Conservation (phyloP, 2,329 filamentous ascomycete genomes). For the Phoma sp. region DNA sequence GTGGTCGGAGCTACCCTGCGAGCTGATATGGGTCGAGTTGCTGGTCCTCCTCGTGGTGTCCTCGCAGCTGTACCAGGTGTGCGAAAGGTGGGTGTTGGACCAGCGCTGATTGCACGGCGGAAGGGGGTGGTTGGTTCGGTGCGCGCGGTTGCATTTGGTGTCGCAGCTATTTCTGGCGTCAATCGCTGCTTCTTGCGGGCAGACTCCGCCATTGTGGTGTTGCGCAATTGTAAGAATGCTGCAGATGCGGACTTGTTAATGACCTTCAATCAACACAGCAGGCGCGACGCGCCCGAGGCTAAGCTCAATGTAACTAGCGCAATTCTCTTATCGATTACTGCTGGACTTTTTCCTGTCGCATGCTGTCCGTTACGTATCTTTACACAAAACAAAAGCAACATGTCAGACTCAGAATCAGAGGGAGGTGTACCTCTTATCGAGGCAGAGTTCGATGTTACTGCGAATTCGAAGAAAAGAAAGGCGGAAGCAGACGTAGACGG, state of each 20-base stretch:
- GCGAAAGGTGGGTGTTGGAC: conserved; percentile 39
- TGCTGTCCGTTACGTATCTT: conserved; percentile 23
- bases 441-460: conserved; percentile 43
- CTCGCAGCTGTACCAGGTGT: conserved; percentile 43
- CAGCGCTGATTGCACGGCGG: conserved; percentile 43
- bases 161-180: conserved; percentile 35
- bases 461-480: conserved; percentile 52
- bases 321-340: conserved; percentile 38
- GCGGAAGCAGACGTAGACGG: conserved; percentile 41
- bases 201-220: conserved; percentile 44
- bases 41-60: conserved; percentile 43
- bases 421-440: conserved; percentile 54
- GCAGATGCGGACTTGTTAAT: conserved; percentile 25
- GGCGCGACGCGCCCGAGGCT: conserved; percentile 28
- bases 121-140: conserved; percentile 41
- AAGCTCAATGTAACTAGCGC: conserved; percentile 5
- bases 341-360: conserved; percentile 31
- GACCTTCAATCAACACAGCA: conserved; percentile 20
- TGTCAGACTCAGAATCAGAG: conserved; percentile 54
- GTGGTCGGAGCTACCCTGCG: conserved; percentile 56
- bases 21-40: conserved; percentile 41
- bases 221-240: conserved; percentile 12
- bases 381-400: conserved; percentile 35
- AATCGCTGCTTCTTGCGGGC: conserved; percentile 44
- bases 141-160: conserved; percentile 27